Evolutionary conservation across 2,329 filamentous ascomycete species (phyloP).

Genomic region (Xenoacremonium recifei): DNA sequence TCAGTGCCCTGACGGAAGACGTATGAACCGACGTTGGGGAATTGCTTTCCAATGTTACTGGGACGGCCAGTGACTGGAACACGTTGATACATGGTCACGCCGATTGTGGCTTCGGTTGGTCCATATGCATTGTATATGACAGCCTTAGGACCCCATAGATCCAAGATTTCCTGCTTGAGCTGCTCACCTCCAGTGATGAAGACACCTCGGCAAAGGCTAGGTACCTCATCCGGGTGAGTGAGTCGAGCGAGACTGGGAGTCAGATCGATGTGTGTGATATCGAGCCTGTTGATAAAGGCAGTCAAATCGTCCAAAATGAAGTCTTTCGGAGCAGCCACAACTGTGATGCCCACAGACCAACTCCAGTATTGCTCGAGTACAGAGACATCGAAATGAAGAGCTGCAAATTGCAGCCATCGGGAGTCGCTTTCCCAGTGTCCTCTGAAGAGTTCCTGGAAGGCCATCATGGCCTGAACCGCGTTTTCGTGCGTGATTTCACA

Average conservation of each 20-base stretch:
- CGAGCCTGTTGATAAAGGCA: slow-evolving; percentile 65
- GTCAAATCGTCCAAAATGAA: slow-evolving; percentile 82
- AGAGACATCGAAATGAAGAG: slow-evolving; percentile 92
- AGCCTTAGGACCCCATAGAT: slow-evolving; percentile 74
- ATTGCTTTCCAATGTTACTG: slow-evolving; percentile 84
- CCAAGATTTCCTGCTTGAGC: slow-evolving; percentile 83
- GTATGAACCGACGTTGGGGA: slow-evolving; percentile 82
- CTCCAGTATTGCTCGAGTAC: slow-evolving; percentile 95
- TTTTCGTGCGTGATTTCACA: slow-evolving; percentile 89
- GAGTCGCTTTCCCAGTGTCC: slow-evolving; percentile 72
- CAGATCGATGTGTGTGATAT: slow-evolving; percentile 87
- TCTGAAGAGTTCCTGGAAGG: slow-evolving; percentile 76
- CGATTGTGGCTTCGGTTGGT: slow-evolving; percentile 90
- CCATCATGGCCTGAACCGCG: slow-evolving; percentile 82
- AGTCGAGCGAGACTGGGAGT: slow-evolving; percentile 84
- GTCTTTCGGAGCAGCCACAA: slow-evolving; percentile 80
- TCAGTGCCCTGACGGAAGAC: slow-evolving; percentile 71
- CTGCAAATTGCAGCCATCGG: slow-evolving; percentile 89
- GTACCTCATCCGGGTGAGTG: slow-evolving; percentile 76
- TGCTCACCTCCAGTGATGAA: slow-evolving; percentile 94
- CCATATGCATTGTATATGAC: slow-evolving; percentile 94
- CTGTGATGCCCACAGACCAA: slow-evolving; percentile 85
- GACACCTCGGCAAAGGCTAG: slow-evolving; percentile 74
- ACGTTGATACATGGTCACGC: slow-evolving; percentile 84
- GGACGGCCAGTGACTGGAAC: slow-evolving; percentile 76